phyloP scores from a whole-genome alignment of 1,139 yeast species.

The Wickerhamomyces sp. region DNA sequence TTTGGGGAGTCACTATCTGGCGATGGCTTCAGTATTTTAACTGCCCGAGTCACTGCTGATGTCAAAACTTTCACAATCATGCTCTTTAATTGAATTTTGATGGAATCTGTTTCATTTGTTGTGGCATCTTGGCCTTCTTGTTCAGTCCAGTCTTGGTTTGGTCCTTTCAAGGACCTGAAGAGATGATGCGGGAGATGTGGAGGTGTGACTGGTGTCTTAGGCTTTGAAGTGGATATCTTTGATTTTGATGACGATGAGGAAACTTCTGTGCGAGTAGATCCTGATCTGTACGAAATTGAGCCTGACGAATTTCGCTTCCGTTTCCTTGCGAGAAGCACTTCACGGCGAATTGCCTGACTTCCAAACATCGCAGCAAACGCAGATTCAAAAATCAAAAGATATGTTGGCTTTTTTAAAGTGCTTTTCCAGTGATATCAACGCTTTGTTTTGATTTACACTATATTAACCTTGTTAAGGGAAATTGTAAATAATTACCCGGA shows the following conservation, averaged over 20 bases:
- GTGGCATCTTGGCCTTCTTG: slow-evolving; percentile 9
- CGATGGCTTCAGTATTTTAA: not conserved
- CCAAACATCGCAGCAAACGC: no score
- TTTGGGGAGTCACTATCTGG: no score
- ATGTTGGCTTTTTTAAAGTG: no score
- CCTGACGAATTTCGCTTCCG: slow-evolving; percentile 3
- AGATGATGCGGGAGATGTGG: not conserved
- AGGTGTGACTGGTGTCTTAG: not conserved
- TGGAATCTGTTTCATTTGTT: slow-evolving; percentile 7
- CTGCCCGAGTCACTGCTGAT: slow-evolving; percentile 2
- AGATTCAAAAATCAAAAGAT: no score
- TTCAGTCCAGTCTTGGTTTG: slow-evolving; percentile 3
- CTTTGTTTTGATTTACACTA: no score
- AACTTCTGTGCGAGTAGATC: not conserved
- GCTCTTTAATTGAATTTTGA: not conserved
- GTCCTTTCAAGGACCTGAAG: not conserved
- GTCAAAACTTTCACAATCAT: not conserved
- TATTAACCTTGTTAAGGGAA: no score
- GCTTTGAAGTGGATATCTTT: not conserved
- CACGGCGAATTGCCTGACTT: not conserved
- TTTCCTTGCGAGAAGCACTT: slow-evolving; percentile 2
- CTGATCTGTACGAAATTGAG: not conserved
- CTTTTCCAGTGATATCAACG: no score
- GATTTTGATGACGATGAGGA: not conserved
- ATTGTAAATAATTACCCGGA: no score